phyloP scores from a whole-genome alignment of 306 rosid species.

The Amphicarpaea edgeworthii region DNA sequence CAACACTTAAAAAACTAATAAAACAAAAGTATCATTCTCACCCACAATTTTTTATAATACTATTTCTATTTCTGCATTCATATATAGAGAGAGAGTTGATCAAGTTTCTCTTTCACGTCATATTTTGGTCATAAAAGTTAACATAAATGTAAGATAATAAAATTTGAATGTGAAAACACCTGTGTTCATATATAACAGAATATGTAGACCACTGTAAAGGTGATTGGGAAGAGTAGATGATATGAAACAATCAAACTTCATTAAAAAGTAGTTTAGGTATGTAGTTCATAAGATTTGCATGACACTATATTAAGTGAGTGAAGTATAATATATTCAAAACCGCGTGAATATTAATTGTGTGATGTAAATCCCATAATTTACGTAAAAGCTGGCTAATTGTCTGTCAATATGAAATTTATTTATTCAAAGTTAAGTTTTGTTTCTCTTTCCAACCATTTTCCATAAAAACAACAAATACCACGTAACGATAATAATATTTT shows the following conservation, averaged over 20 bases:
- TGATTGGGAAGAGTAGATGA: not conserved
- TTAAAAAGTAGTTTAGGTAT: not conserved
- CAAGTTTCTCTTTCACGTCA: too few species aligned
- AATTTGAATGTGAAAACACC: not conserved
- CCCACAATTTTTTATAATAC: too few species aligned
- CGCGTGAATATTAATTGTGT: constrained; percentile 30
- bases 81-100: too few species aligned
- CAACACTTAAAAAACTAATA: too few species aligned
- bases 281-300: not conserved
- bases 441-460: not conserved
- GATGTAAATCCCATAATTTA: not conserved
- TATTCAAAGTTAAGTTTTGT: constrained; percentile 27
- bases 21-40: too few species aligned
- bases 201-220: not conserved
- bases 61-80: too few species aligned
- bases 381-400: constrained; percentile 13
- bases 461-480: constrained; percentile 31
- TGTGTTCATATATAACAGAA: not conserved
- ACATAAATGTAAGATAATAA: not conserved
- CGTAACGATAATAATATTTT: not conserved
- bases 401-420: constrained; percentile 5
- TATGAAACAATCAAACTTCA: not conserved
- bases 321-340: constrained; percentile 25
- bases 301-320: not conserved
- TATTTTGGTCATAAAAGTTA: too few species aligned